Base-by-base conservation (phyloP, 2,329 filamentous ascomycete genomes). In the Colletotrichum higginsianum region DNA sequence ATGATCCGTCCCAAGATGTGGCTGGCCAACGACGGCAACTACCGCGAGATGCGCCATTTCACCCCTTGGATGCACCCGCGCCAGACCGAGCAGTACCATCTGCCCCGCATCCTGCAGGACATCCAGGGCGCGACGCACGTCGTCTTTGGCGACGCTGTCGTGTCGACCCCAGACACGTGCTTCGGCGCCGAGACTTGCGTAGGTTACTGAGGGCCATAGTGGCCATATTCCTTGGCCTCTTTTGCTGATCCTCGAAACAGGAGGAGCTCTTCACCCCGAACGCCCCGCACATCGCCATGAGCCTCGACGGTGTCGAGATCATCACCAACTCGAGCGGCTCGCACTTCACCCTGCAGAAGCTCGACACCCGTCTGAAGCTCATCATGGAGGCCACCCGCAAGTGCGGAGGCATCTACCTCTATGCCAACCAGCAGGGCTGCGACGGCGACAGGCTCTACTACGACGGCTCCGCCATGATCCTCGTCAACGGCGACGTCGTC, bases 1-100 rank as follows among this genome's bases (percentile, higher is more conserved):
- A 84, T 92, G 70, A 92, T 96, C 68, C 85, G 93, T 13, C 92
- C 92, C 0, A 95, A 94, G 80, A 85, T 93, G 74, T 73, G 86
- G 76, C 86, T 95, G 7, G 92, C 92, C 58, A 92, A 93, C 72
- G 91, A 94, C 79, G 92, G 92, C 23, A 73, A 90, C 75, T 91
- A 89, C 77, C 80, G 88, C 38, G 90, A 92, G 77, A 86, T 86
- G 81, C 81, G 89, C 18, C 86, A 90, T 79, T 93, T 93, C 77
- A 90, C 87, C 1, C 87, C 91, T 0, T 93, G 91, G 91, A 83
- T 86, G 64, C 83, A 87, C 5, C 86, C 86, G 1, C 84, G 87
- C 21, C 81, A 89, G 35, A 84, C 89, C 0, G 92, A 94, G 76
- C 84, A 92, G 35, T 93, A 91, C 77, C 87, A 90, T 66, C 82